Base-by-base conservation (phyloP, 2,329 filamentous ascomycete species). In the Acephala macrosclerotiorum region DNA sequence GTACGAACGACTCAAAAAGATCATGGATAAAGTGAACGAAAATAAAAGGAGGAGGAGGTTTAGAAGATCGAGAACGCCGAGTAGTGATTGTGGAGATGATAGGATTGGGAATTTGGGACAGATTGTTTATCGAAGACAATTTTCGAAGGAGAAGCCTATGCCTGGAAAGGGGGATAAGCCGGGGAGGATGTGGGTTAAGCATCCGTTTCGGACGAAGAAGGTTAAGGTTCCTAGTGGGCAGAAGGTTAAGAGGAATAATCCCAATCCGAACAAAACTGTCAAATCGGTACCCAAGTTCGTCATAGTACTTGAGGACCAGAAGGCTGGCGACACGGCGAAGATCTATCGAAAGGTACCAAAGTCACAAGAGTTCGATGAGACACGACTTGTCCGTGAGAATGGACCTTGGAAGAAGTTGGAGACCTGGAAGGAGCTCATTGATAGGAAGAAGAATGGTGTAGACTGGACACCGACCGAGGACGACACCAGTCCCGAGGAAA, bases 1-100 rank as follows among this genome's bases (percentile, higher is more conserved):
- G 33, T 70, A 66, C 47, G 66, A 66, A 35, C 61, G 61, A 14
- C 58, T 65, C 40, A 63, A 65, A 47, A 60, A 59, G 55, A 65
- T 68, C 35, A 63, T 58, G n/a, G 63, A 60, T n/a, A 64, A 61
- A 26, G 47, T 26, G 25, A 65, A 55, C 11, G 56, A 64, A 42
- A 64, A 59, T 47, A 63, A 29, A 22, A 14, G 8, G 47, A 57
- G 33, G 55, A 57, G n/a, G 9, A 5, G 51, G 38, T 42, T 33
- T 33, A 33, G 29, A 26, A 53, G 12, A 53, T n/a, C 14, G 16
- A 16, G 12, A 26, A 18, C 45, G 11, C 20, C 7, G 3, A n/a
- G 9, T 49, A 49, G 6, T 14, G 22, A 16, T 26, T 11, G 45
- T 25, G 45, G 22, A 9, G 45, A 22, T 20, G 45, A n/a, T 9